Conservation (phyloP, 805 yeast species). For the Saccharomycopsis malanga region DNA sequence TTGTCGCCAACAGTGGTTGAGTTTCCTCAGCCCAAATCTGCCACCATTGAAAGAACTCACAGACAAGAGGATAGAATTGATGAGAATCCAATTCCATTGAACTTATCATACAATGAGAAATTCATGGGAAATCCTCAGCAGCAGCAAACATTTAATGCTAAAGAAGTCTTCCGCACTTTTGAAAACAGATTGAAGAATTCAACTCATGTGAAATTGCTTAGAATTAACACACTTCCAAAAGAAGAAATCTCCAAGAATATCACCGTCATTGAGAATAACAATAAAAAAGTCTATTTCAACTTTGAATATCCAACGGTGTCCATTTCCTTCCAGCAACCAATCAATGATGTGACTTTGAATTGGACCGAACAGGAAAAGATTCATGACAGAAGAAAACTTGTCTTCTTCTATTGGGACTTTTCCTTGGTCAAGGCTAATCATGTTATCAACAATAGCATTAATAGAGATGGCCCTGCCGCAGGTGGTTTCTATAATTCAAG, state of each 20-base stretch:
- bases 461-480: neutral
- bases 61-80: conserved; percentile 7
- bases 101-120: too few relatives aligned
- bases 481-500: neutral
- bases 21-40: neutral
- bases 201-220: conserved; percentile 15
- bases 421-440: conserved; percentile 24
- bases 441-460: conserved; percentile 26
- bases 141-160: neutral
- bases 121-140: neutral
- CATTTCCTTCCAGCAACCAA: conserved; percentile 24
- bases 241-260: conserved; percentile 17
- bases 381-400: conserved; percentile 37
- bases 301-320: conserved; percentile 22
- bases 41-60: neutral
- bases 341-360: conserved; percentile 31
- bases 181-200: conserved; percentile 7
- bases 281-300: conserved; percentile 21
- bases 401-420: conserved; percentile 34
- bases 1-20: conserved; percentile 15
- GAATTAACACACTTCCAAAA: conserved; percentile 21
- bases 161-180: conserved; percentile 11
- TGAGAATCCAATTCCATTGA: conserved; percentile 6
- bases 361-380: conserved; percentile 39
- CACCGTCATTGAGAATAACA: conserved; percentile 15